These are phyloP conservation scores for Blumeria hordei DNA, from an alignment of 2,329 filamentous ascomycete genomes.

Conservation along the genomic window DNA sequence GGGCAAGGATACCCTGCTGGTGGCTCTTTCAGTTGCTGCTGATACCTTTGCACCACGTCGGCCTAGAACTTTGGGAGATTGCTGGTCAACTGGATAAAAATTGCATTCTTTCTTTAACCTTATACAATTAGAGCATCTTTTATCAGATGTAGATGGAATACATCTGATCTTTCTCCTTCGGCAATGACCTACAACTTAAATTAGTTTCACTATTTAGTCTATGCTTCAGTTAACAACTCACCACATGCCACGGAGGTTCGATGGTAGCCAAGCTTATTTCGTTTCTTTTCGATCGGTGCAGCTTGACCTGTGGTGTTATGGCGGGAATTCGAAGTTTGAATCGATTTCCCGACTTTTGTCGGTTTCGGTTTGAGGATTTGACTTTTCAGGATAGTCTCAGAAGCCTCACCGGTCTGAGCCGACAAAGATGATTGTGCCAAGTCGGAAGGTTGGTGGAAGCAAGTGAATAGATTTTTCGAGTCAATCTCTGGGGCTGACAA, in stretches of 20 bases:
- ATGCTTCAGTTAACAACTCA: slow-evolving; percentile 26
- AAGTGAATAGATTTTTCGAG: slow-evolving; percentile 11
- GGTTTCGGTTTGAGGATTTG: slow-evolving; percentile 7
- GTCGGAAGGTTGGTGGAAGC: slow-evolving; percentile 10
- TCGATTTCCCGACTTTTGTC: slow-evolving; percentile 21
- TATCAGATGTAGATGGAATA: slow-evolving; percentile 48
- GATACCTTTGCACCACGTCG: slow-evolving; percentile 18
- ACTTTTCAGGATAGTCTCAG: slow-evolving; percentile 7
- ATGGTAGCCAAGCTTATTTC: slow-evolving; percentile 90
- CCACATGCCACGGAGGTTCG: slow-evolving; percentile 86
- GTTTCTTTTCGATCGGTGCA: slow-evolving; percentile 34
- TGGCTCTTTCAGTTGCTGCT: slow-evolving; percentile 15
- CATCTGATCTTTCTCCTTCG: slow-evolving; percentile 85
- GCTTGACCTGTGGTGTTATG: slow-evolving; percentile 14
- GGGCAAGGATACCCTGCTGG: slow-evolving; percentile 24
- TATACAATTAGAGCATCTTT: slow-evolving; percentile 77
- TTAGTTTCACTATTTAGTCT: slow-evolving; percentile 4
- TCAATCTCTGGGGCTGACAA: slow-evolving; percentile 10
- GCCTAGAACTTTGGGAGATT: slow-evolving; percentile 23
- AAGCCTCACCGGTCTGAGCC: slow-evolving; percentile 5
- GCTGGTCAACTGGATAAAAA: slow-evolving; percentile 72
- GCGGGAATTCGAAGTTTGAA: slow-evolving; percentile 22
- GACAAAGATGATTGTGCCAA: slow-evolving; percentile 7
- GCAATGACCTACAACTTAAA: slow-evolving; percentile 46
- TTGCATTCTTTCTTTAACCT: slow-evolving; percentile 84